phyloP scores from a whole-genome alignment of 192 early-diverging fungal genomes.

The Coemansia sp. region DNA sequence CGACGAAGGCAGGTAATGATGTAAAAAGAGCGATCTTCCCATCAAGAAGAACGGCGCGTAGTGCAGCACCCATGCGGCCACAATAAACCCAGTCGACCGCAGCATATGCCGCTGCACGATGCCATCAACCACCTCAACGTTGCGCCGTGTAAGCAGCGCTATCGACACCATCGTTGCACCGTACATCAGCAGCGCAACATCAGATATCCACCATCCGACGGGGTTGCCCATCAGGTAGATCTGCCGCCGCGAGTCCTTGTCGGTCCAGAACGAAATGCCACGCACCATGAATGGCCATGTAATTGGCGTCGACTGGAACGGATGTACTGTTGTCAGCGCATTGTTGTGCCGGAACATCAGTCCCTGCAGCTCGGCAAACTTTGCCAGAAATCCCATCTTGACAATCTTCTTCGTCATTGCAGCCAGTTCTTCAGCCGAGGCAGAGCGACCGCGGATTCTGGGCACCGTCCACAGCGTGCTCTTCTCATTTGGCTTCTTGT shows the following conservation, averaged over 20 bases:
- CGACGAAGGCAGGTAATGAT: constrained; percentile 71
- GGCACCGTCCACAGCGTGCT: constrained; percentile 79
- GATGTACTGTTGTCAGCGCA: constrained; percentile 85
- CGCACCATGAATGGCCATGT: constrained; percentile 63
- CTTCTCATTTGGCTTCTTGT: constrained; percentile 81
- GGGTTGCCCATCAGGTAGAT: constrained; percentile 69
- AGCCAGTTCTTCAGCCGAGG: constrained; percentile 19
- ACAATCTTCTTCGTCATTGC: constrained; percentile 20
- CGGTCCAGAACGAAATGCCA: constrained; percentile 63
- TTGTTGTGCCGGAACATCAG: constrained; percentile 91
- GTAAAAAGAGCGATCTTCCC: constrained; percentile 70
- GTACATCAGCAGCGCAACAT: constrained; percentile 35
- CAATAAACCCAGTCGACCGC: constrained; percentile 54
- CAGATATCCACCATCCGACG: constrained; percentile 52
- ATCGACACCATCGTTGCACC: constrained; percentile 41
- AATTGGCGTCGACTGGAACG: constrained; percentile 81
- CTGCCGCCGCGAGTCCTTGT: constrained; percentile 60
- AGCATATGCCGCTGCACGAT: constrained; percentile 47
- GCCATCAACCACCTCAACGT: constrained; percentile 55
- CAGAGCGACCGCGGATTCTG: constrained; percentile 71
- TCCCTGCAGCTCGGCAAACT: constrained; percentile 85
- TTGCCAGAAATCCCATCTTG: constrained; percentile 65
- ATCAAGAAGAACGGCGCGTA: constrained; percentile 70
- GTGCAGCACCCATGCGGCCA: constrained; percentile 61
- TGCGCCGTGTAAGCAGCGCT: constrained; percentile 33